These are phyloP conservation scores for Cutaneotrichosporon cutaneum DNA, from an alignment of 1,284 basidiomycete species.

Conservation along the genomic window DNA sequence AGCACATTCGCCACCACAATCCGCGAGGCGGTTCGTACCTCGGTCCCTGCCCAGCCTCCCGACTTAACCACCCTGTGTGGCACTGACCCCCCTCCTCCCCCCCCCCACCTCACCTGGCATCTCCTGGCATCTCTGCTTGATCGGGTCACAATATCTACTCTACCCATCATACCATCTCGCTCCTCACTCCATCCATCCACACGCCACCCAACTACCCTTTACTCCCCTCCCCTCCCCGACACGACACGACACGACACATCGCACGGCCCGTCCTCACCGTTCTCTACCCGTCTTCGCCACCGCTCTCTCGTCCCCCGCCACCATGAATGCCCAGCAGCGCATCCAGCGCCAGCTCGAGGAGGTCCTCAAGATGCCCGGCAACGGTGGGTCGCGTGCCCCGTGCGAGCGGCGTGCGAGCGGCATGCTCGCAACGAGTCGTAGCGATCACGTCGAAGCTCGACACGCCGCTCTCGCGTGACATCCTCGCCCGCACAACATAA, in stretches of 20 bases:
- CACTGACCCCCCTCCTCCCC: too few relatives aligned
- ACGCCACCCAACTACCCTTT: too few relatives aligned
- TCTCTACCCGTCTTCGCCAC: not conserved
- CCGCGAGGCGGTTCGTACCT: too few relatives aligned
- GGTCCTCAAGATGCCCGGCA: slow-evolving; percentile 45
- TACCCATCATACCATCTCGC: too few relatives aligned
- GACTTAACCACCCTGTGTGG: too few relatives aligned
- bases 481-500: not conserved
- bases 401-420: not conserved
- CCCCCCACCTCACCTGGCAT: too few relatives aligned
- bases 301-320: not conserved
- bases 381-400: slow-evolving; percentile 36
- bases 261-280: not conserved
- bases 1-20: too few relatives aligned
- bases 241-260: not conserved
- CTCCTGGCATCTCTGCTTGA: too few relatives aligned
- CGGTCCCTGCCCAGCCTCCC: too few relatives aligned
- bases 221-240: not conserved
- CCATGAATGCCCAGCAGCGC: slow-evolving; percentile 37
- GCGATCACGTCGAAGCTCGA: not conserved
- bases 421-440: not conserved
- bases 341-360: slow-evolving; percentile 50
- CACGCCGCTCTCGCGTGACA: not conserved
- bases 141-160: too few relatives aligned
- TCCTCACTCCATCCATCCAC: too few relatives aligned